A percentile compares a stretch with the other conserved stretches of the same genome.
Evolutionary conservation across 176 grass and related monocot genomes (phyloP).

Genomic region (Zizania latifolia): DNA sequence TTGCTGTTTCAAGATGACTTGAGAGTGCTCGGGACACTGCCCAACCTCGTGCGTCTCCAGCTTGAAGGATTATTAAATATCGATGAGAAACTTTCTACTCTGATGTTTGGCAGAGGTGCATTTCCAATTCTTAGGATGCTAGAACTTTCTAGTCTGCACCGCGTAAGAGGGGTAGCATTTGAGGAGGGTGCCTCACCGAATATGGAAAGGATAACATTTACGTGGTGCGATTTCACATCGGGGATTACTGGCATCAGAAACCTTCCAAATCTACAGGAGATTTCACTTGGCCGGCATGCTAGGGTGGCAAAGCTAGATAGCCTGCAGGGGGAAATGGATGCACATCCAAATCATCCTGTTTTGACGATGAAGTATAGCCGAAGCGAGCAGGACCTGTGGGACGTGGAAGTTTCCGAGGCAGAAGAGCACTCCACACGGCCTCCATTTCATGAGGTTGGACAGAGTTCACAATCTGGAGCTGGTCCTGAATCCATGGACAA

Average conservation of each 20-base stretch:
- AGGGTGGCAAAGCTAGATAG: neutral
- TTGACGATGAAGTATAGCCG: neutral
- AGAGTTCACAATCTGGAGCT: too few relatives aligned
- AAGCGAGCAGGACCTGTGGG: too few relatives aligned
- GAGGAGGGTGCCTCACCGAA: neutral
- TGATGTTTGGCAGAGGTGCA: neutral
- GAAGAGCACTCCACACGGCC: too few relatives aligned
- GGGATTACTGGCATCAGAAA: neutral
- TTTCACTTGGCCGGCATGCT: neutral
- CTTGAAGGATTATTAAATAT: rapidly evolving
- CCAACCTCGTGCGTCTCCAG: neutral
- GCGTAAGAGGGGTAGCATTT: neutral
- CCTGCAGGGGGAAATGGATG: neutral
- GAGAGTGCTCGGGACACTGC: neutral
- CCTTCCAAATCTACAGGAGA: neutral
- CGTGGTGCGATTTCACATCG: neutral
- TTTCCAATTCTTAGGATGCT: neutral
- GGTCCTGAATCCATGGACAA: too few relatives aligned
- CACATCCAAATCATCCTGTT: neutral
- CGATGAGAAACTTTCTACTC: neutral
- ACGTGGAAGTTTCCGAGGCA: too few relatives aligned
- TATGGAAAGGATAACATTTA: neutral
- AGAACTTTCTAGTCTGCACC: too few relatives aligned
- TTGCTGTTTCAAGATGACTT: too few relatives aligned
- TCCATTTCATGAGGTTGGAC: too few relatives aligned